phyloP scores from a whole-genome alignment of 140 eudicot species.

The Cichorium intybus region DNA sequence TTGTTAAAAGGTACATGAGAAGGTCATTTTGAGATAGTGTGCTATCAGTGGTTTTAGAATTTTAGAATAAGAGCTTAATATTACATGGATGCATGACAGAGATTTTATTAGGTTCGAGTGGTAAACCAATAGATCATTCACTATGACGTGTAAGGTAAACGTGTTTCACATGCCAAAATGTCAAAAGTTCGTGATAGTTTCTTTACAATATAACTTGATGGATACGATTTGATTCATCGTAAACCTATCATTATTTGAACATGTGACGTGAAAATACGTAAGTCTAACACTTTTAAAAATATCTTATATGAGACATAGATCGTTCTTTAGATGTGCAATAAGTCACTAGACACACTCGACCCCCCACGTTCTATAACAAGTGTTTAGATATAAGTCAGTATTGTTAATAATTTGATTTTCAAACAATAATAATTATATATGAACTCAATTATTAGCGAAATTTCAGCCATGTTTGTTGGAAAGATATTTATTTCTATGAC shows the following conservation, averaged over 20 bases:
- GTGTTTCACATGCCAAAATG: not conserved
- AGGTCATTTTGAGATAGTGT: not conserved
- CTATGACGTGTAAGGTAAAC: not conserved
- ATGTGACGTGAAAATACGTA: not conserved
- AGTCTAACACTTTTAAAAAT: not conserved
- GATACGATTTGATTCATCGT: constrained; percentile 1
- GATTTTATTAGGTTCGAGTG: too few relatives aligned
- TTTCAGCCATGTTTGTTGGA: not conserved
- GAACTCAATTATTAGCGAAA: not conserved
- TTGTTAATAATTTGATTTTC: not conserved
- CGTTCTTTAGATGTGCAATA: too few relatives aligned
- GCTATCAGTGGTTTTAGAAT: not conserved
- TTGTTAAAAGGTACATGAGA: not conserved
- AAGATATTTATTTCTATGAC: not conserved
- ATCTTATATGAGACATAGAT: not conserved
- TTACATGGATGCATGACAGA: not conserved
- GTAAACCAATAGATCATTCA: not conserved
- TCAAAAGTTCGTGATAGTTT: not conserved
- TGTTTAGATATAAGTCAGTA: too few relatives aligned
- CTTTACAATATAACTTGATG: not conserved
- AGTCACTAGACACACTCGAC: not conserved
- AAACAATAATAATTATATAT: not conserved
- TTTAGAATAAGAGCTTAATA: not conserved
- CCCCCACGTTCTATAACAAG: too few relatives aligned
- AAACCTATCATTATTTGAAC: not conserved